Conservation (phyloP, 1,139 yeast species). For the Taphrina deformans region DNA sequence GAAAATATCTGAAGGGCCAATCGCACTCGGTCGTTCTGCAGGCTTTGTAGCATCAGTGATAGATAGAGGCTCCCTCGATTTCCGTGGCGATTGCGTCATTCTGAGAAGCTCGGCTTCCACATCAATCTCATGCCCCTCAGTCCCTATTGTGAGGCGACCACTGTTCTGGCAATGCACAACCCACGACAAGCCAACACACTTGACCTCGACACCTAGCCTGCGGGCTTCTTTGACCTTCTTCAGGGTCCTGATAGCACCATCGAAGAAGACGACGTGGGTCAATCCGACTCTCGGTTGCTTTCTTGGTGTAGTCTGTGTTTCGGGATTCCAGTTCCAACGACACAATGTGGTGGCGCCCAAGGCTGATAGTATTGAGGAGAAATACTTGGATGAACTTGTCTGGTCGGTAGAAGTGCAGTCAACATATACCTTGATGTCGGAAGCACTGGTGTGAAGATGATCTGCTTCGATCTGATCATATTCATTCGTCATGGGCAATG, state of each 20-base stretch:
- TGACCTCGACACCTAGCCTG: constrained; percentile 6
- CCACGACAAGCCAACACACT: constrained; percentile 24
- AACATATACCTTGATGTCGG: neutral
- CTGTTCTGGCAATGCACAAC: constrained; percentile 10
- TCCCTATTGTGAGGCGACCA: constrained; percentile 20
- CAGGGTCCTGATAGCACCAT: constrained; percentile 21
- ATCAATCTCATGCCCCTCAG: constrained; percentile 22
- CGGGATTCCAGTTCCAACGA: constrained; percentile 34
- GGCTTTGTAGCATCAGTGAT: neutral
- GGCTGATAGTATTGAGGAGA: constrained; percentile 1
- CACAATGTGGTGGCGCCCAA: constrained; percentile 18
- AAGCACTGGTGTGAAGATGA: too few relatives aligned
- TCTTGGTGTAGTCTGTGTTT: constrained; percentile 20
- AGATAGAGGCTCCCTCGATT: neutral
- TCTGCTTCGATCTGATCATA: neutral
- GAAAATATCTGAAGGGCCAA: neutral
- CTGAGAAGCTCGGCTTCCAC: constrained; percentile 14
- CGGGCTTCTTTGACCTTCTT: constrained; percentile 24
- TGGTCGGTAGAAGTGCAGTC: constrained; percentile 9
- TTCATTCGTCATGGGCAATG: neutral
- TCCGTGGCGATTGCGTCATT: neutral
- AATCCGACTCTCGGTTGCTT: constrained; percentile 8
- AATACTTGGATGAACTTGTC: neutral
- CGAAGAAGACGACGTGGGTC: constrained; percentile 30
- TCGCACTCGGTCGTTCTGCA: neutral